Conservation (phyloP, 306 rosid species). For the Cercis canadensis region DNA sequence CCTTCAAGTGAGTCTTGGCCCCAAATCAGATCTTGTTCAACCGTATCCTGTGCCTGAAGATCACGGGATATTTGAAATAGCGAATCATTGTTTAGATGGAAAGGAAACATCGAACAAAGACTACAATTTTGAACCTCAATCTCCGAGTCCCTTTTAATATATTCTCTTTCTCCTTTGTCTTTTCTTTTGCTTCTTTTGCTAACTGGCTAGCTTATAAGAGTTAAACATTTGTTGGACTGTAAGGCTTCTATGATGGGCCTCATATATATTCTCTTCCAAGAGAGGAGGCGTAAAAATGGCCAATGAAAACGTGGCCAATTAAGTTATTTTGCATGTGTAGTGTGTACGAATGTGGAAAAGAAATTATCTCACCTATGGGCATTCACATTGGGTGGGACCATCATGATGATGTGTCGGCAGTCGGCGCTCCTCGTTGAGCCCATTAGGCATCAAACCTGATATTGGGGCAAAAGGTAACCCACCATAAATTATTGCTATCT, state of each 20-base stretch:
- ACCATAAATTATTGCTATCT: neutral
- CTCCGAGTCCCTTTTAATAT: neutral
- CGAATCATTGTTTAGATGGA: constrained; percentile 18
- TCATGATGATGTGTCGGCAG: neutral
- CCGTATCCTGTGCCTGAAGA: constrained; percentile 8
- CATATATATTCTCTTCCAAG: neutral
- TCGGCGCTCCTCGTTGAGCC: too few relatives aligned
- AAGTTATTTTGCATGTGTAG: too few relatives aligned
- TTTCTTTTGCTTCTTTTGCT: neutral
- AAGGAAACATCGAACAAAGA: constrained; percentile 13
- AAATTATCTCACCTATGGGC: neutral
- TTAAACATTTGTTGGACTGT: neutral
- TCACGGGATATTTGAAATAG: constrained; percentile 5
- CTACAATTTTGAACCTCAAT: neutral
- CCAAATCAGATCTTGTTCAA: constrained; percentile 33
- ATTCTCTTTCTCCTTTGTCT: neutral
- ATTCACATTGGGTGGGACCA: constrained; percentile 20
- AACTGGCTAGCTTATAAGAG: neutral
- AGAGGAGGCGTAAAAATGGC: too few relatives aligned
- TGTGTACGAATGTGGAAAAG: neutral
- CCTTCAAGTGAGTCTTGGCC: constrained; percentile 11
- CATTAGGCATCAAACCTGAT: too few relatives aligned
- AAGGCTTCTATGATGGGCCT: neutral
- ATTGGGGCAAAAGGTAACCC: neutral
- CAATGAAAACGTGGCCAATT: neutral